Percentiles rank a stretch among this genome's conserved stretches.
Conservation (phyloP, 2,329 filamentous ascomycete genomes). For the Dichotomopilus funicola region DNA sequence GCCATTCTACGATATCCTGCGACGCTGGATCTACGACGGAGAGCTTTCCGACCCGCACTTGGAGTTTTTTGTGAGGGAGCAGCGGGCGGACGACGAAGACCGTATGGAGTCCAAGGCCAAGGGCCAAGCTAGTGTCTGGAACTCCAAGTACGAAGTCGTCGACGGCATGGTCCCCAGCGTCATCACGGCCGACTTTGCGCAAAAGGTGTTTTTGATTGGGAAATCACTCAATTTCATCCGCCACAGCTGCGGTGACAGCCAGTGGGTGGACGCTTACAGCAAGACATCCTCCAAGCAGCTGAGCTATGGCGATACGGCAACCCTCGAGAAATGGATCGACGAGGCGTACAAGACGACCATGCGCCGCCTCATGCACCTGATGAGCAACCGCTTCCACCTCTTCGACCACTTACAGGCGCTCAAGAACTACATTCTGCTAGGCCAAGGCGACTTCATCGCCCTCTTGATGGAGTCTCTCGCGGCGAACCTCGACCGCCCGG, state of each 20-base stretch:
- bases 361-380: slow-evolving; percentile 85
- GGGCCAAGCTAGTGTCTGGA: slow-evolving; percentile 87
- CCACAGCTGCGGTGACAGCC: slow-evolving; percentile 86
- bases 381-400: slow-evolving; percentile 91
- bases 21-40: slow-evolving; percentile 97
- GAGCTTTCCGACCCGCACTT: slow-evolving; percentile 93
- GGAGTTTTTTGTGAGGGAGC: slow-evolving; percentile 92
- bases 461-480: slow-evolving; percentile 94
- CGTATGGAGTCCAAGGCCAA: slow-evolving; percentile 45
- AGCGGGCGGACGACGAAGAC: slow-evolving; percentile 48
- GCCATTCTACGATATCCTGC: slow-evolving; percentile 93
- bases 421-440: slow-evolving; percentile 90
- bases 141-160: slow-evolving; percentile 89
- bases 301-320: slow-evolving; percentile 86
- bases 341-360: slow-evolving; percentile 98
- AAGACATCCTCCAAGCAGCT: slow-evolving; percentile 89
- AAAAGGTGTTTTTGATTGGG: slow-evolving; percentile 94
- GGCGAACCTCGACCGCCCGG: slow-evolving; percentile 85
- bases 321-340: slow-evolving; percentile 86
- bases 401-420: slow-evolving; percentile 87
- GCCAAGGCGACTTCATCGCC: slow-evolving; percentile 95
- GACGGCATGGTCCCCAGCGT: slow-evolving; percentile 86
- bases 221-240: slow-evolving; percentile 98
- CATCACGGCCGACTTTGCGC: slow-evolving; percentile 86
- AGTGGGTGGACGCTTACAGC: slow-evolving; percentile 94